Conservation (phyloP, 148 eudicot species). For the Polygonum maritimum region DNA sequence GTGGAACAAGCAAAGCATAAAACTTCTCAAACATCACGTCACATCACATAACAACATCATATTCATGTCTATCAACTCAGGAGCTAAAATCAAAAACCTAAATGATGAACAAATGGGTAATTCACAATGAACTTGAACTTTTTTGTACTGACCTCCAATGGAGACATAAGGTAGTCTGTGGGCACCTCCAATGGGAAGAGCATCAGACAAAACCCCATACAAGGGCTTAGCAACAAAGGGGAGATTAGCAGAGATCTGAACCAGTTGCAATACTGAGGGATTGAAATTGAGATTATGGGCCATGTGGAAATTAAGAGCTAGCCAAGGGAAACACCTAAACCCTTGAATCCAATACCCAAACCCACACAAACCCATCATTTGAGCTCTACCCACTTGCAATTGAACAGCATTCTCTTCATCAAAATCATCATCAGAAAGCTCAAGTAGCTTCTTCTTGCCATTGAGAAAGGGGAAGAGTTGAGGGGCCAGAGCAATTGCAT, state of each 20-base stretch:
- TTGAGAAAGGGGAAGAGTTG: background rate
- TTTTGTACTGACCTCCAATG: slow-evolving; percentile 59
- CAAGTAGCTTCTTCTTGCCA: background rate
- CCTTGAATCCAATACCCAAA: slow-evolving; percentile 93
- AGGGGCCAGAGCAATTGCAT: background rate
- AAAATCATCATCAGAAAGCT: background rate
- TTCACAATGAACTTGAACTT: background rate
- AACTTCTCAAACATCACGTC: background rate
- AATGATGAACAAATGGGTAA: slow-evolving; percentile 2
- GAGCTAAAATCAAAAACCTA: background rate
- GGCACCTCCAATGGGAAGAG: slow-evolving; percentile 66
- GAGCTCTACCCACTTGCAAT: slow-evolving; percentile 25
- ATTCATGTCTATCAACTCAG: background rate
- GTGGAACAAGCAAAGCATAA: background rate
- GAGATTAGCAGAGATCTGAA: slow-evolving; percentile 53
- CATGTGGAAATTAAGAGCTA: slow-evolving; percentile 87
- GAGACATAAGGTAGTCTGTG: slow-evolving; percentile 82
- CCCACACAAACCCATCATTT: slow-evolving; percentile 67
- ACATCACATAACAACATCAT: background rate
- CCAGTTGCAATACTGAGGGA: slow-evolving; percentile 81
- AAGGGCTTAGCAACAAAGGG: slow-evolving; percentile 95
- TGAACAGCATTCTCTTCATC: slow-evolving; percentile 13
- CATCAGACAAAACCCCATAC: slow-evolving; percentile 81
- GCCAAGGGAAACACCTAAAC: slow-evolving; percentile 90
- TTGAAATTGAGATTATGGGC: slow-evolving; percentile 52